Conservation (phyloP, 2,329 filamentous ascomycete species). For the Neofusicoccum umdonicola region DNA sequence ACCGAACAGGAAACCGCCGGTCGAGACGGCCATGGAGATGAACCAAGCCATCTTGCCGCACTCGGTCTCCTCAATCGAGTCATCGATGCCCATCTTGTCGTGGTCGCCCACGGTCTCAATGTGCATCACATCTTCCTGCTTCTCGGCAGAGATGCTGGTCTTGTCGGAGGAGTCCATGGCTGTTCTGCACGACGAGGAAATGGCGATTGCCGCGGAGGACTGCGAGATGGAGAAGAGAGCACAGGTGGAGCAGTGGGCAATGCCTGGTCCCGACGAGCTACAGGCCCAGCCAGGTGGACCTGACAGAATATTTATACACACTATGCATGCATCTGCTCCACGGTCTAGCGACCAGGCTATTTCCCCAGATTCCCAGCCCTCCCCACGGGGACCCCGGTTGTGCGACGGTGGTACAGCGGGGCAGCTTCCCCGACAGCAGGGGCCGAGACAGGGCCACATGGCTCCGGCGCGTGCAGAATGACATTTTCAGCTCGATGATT, state of each 20-base stretch:
- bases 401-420: not conserved
- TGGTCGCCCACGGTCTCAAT: not conserved
- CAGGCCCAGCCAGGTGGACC: not conserved
- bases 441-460: not conserved
- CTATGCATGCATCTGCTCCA: not conserved
- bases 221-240: not conserved
- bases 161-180: not conserved
- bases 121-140: conserved; percentile 5
- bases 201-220: too few relatives aligned
- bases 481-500: not conserved
- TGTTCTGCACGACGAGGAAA: not conserved
- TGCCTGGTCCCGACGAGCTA: not conserved
- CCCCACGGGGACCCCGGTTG: conserved; percentile 6
- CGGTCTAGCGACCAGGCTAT: not conserved
- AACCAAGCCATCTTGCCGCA: conserved; percentile 20
- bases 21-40: conserved; percentile 20
- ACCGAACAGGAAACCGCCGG: conserved; percentile 23
- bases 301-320: not conserved
- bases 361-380: not conserved
- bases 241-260: not conserved
- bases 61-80: conserved; percentile 23
- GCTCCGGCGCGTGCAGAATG: not conserved
- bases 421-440: not conserved
- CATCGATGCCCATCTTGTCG: conserved; percentile 3
- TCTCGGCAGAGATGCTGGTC: not conserved